Conservation (phyloP, 2,329 filamentous ascomycete species). For the Claviceps digitariae region DNA sequence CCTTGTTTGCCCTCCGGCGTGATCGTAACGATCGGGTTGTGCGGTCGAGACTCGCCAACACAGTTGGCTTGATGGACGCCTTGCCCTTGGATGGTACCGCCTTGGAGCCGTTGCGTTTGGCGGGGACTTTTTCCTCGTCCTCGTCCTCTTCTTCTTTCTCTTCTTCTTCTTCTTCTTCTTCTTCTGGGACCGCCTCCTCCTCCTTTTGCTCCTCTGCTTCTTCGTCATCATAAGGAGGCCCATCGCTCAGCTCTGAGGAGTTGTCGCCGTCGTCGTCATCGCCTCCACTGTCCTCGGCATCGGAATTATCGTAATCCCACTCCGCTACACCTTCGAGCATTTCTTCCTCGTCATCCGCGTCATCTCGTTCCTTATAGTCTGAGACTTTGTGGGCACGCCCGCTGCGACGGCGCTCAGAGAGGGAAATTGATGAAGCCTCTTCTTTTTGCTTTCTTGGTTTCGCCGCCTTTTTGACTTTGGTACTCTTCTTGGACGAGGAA, state of each 20-base stretch:
- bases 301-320: conserved; percentile 37
- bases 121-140: conserved; percentile 4
- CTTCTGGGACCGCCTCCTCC: background rate
- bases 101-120: conserved; percentile 15
- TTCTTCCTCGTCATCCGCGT: conserved; percentile 45
- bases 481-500: conserved; percentile 16
- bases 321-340: conserved; percentile 47
- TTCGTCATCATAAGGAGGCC: conserved; percentile 8
- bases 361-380: conserved; percentile 42
- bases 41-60: conserved; percentile 10
- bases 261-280: conserved; percentile 7
- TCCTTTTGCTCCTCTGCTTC: conserved; percentile 4
- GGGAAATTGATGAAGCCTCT: conserved; percentile 17
- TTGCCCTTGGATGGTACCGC: conserved; percentile 11
- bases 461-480: conserved; percentile 12
- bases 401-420: conserved; percentile 40
- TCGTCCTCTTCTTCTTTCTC: background rate
- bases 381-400: conserved; percentile 35
- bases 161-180: conserved; percentile 9
- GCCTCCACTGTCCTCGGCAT: conserved; percentile 14
- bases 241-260: conserved; percentile 3
- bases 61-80: conserved; percentile 13
- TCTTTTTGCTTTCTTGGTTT: conserved; percentile 20
- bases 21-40: conserved; percentile 13
- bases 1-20: conserved; percentile 13